Conservation (phyloP, 305 asterid genomes). For the Euphrasia arctica region DNA sequence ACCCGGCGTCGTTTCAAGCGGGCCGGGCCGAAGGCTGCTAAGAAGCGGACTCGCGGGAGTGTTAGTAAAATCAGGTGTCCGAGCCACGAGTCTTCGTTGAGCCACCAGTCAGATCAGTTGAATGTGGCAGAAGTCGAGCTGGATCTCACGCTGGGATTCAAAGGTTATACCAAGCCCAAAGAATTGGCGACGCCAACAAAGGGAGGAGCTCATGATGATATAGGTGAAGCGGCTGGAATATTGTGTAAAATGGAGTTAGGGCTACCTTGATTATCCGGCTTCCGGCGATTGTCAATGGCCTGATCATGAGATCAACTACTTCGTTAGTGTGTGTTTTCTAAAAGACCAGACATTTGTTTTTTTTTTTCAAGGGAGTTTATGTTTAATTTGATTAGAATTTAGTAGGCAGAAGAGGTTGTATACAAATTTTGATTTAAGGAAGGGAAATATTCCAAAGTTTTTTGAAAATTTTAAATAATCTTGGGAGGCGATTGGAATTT, state of each 20-base stretch:
- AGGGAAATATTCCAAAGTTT: too few species aligned
- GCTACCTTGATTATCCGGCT: slow-evolving; percentile 16
- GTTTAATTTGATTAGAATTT: too few species aligned
- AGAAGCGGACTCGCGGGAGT: slow-evolving; percentile 33
- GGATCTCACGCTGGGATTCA: slow-evolving; percentile 65
- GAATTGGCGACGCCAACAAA: background rate
- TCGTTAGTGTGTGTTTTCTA: background rate
- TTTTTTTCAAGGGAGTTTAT: background rate
- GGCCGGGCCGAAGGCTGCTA: slow-evolving; percentile 25
- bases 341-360: background rate
- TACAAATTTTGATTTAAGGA: too few species aligned
- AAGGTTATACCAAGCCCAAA: slow-evolving; percentile 27
- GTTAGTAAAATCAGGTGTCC: slow-evolving; percentile 34
- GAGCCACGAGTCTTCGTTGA: slow-evolving; percentile 63
- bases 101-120: slow-evolving; percentile 49
- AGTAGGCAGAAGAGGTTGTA: too few species aligned
- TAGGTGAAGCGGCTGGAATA: slow-evolving; percentile 19
- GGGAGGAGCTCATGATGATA: background rate
- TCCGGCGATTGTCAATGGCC: too few species aligned
- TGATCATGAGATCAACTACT: too few species aligned
- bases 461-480: too few species aligned
- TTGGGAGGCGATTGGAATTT: too few species aligned
- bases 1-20: slow-evolving; percentile 50
- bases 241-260: slow-evolving; percentile 55
- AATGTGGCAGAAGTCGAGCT: slow-evolving; percentile 42